Evolutionary conservation across 768 basidiomycete genomes (phyloP).

Genomic region (Hygrocybe coccinea): DNA sequence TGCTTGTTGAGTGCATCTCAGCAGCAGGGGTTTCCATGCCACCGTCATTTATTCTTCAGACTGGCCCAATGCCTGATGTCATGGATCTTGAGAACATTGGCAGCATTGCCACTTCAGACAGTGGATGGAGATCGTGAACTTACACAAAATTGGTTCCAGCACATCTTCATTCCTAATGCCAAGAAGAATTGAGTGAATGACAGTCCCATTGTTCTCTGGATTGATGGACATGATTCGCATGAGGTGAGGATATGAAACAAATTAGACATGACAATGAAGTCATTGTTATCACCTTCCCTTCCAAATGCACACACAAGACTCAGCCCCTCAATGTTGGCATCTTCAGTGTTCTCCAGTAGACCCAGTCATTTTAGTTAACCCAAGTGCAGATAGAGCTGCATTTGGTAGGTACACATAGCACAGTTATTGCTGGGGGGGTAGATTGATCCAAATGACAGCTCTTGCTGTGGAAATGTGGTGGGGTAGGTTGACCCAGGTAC

Average conservation of each 20-base stretch:
- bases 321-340: constrained; percentile 38
- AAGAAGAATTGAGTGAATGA: constrained; percentile 10
- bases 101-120: constrained; percentile 24
- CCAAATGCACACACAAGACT: constrained; percentile 32
- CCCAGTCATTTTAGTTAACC: no score
- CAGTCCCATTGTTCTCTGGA: constrained; percentile 27
- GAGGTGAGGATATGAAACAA: constrained; percentile 14
- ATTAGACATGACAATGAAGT: constrained; percentile 23
- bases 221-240: constrained; percentile 39
- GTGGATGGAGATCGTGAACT: constrained; percentile 34
- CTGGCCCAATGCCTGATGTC: constrained; percentile 11
- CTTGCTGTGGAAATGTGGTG: no score
- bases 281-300: constrained; percentile 28
- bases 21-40: constrained; percentile 36
- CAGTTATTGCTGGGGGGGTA: no score
- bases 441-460: no score
- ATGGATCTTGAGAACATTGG: not conserved
- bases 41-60: constrained; percentile 39
- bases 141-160: constrained; percentile 25
- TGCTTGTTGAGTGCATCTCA: constrained; percentile 41
- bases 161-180: constrained; percentile 29
- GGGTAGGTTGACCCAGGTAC: no score
- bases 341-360: constrained; percentile 21
- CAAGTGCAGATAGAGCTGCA: no score
- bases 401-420: no score